Percentiles rank a stretch among this genome's conserved stretches.
These are phyloP conservation scores for Colletotrichum sp. DNA, from an alignment of 2,329 filamentous ascomycete genomes.

Conservation along the genomic window DNA sequence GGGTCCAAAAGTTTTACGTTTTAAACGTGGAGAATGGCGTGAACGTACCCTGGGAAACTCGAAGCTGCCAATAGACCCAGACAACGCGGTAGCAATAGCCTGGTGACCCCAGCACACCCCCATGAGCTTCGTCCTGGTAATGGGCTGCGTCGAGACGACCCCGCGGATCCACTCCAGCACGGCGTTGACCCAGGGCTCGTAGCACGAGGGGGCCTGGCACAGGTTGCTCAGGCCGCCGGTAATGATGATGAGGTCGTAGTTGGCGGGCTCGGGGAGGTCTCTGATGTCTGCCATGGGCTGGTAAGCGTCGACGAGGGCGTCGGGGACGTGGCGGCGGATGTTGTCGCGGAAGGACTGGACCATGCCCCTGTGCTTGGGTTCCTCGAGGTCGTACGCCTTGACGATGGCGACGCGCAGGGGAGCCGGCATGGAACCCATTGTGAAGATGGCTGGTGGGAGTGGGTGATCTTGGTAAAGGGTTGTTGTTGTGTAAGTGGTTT, in stretches of 20 bases:
- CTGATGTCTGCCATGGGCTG: not conserved
- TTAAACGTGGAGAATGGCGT: not conserved
- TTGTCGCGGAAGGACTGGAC: conserved; percentile 10
- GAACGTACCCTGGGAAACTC: not conserved
- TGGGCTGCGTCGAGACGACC: conserved; percentile 1
- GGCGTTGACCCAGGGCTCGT: conserved; percentile 10
- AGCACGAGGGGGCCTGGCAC: conserved; percentile 1
- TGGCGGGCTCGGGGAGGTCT: not conserved
- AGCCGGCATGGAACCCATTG: conserved; percentile 8
- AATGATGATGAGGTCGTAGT: conserved; percentile 13
- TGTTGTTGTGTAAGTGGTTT: not conserved
- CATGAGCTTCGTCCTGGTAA: conserved; percentile 4
- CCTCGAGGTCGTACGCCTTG: conserved; percentile 15
- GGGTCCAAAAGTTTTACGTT: not conserved
- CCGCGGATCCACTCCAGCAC: conserved; percentile 9
- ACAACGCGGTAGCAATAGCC: conserved; percentile 5
- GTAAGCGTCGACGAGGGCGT: conserved; percentile 4
- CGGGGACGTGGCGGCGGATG: not conserved
- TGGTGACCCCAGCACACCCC: conserved; percentile 15
- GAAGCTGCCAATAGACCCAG: conserved; percentile 3
- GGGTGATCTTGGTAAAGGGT: too few species aligned
- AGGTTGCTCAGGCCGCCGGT: conserved; percentile 14
- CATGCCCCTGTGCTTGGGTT: conserved; percentile 16
- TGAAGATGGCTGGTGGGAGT: not conserved
- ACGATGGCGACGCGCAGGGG: conserved; percentile 13